A percentile compares a stretch with the other conserved stretches of the same genome.
These are phyloP conservation scores for Amanita inopinata DNA, from an alignment of 768 basidiomycete genomes.

Conservation along the genomic window DNA sequence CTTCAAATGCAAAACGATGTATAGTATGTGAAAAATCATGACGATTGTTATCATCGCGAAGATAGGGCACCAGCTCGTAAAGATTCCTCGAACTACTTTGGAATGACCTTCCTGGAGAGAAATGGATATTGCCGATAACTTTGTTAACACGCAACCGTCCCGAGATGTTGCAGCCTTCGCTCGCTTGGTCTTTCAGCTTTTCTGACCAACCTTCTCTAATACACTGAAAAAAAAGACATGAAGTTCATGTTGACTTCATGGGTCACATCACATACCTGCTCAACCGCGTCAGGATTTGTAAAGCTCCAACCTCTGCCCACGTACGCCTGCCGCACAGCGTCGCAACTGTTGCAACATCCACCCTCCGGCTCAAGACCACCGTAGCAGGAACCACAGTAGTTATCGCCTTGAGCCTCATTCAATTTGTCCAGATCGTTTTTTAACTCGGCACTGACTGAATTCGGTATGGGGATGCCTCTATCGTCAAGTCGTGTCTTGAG, in stretches of 20 bases:
- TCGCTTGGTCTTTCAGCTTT: constrained; percentile 82
- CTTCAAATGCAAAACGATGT: constrained; percentile 71
- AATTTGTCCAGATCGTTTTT: constrained; percentile 83
- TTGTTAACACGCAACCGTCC: constrained; percentile 95
- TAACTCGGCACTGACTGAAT: constrained; percentile 49
- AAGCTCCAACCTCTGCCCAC: constrained; percentile 94
- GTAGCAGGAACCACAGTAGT: constrained; percentile 94
- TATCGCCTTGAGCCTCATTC: constrained; percentile 44
- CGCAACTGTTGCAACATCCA: constrained; percentile 95
- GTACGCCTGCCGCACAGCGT: constrained; percentile 88
- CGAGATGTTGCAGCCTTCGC: constrained; percentile 90
- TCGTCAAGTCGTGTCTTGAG: constrained; percentile 69
- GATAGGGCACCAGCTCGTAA: constrained; percentile 90
- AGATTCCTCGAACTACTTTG: constrained; percentile 71
- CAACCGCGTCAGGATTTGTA: constrained; percentile 78
- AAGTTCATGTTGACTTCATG: background rate
- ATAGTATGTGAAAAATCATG: constrained; percentile 93
- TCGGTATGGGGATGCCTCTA: constrained; percentile 48
- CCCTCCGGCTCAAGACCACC: constrained; percentile 66
- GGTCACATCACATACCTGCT: constrained; percentile 50
- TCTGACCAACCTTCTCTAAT: constrained; percentile 91
- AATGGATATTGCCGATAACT: constrained; percentile 90
- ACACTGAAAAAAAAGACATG: constrained; percentile 49
- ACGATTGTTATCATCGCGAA: constrained; percentile 75
- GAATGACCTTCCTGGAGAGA: constrained; percentile 95